Conservation (phyloP, 139 green algal genomes). For the Pycnococcus provasolii region DNA sequence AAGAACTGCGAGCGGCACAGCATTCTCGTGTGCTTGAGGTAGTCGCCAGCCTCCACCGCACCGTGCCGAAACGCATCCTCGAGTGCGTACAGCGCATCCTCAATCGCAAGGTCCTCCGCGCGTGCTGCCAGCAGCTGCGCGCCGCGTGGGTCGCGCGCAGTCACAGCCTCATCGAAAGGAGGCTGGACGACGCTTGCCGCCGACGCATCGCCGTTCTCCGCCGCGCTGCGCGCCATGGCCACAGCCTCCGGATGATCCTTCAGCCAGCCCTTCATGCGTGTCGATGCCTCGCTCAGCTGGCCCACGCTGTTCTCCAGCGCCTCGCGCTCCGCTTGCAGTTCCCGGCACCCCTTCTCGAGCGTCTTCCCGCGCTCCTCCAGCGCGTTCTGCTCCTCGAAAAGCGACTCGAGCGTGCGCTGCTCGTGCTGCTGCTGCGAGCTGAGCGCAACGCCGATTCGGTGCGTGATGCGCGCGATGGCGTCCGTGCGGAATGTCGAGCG, state of each 20-base stretch:
- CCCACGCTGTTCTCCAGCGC: conserved; percentile 47
- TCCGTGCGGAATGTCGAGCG: no score
- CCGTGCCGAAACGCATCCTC: conserved; percentile 26
- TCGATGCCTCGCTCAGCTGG: conserved; percentile 34
- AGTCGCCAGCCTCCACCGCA: no score
- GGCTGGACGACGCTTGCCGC: no score
- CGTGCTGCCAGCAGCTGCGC: conserved; percentile 55
- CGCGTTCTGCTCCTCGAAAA: conserved; percentile 2
- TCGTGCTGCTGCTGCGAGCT: conserved; percentile 1
- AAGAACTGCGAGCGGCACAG: no score
- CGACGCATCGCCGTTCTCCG: no score
- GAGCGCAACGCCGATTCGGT: not conserved
- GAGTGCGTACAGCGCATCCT: conserved; percentile 63
- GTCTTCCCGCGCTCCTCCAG: not conserved
- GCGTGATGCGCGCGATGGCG: no score
- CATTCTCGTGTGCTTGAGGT: no score
- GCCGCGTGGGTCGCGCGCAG: conserved; percentile 39
- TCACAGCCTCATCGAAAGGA: no score
- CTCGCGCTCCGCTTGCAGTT: conserved; percentile 40
- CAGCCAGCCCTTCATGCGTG: no score
- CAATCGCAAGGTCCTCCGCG: conserved; percentile 63
- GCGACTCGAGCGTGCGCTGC: conserved; percentile 4
- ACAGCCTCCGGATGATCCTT: no score
- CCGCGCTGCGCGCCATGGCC: no score
- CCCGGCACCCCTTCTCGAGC: not conserved